Evolutionary conservation across 495 filamentous ascomycete species (phyloP).

Genomic region (Xylaria cubensis): DNA sequence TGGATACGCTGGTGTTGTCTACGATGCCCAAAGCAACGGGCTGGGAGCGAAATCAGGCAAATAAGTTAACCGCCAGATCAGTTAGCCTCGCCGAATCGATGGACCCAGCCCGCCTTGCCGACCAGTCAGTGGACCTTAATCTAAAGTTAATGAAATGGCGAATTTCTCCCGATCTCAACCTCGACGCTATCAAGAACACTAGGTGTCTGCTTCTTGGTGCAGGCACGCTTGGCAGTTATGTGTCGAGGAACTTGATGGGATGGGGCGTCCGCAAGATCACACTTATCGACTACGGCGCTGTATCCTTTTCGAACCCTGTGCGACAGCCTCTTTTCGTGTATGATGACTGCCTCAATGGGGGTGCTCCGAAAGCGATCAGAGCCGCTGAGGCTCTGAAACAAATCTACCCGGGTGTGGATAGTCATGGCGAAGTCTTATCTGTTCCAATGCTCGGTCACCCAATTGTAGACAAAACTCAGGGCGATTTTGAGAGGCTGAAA

Average conservation of each 20-base stretch:
- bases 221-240: slow-evolving; percentile 92
- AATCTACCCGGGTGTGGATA: slow-evolving; percentile 91
- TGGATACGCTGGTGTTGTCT: slow-evolving; percentile 45
- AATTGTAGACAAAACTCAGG: slow-evolving; percentile 70
- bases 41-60: slow-evolving; percentile 84
- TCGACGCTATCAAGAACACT: slow-evolving; percentile 87
- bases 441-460: slow-evolving; percentile 97
- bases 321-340: slow-evolving; percentile 92
- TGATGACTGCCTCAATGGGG: slow-evolving; percentile 84
- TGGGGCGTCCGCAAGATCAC: slow-evolving; percentile 98
- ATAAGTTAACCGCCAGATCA: slow-evolving; percentile 75
- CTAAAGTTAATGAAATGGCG: slow-evolving; percentile 99
- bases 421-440: slow-evolving; percentile 75
- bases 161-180: slow-evolving; percentile 83
- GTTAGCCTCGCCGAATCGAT: slow-evolving; percentile 89
- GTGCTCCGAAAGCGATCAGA: slow-evolving; percentile 79
- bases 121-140: slow-evolving; percentile 97
- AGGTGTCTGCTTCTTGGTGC: slow-evolving; percentile 94
- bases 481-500: slow-evolving; percentile 77
- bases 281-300: slow-evolving; percentile 91
- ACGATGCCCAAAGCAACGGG: slow-evolving; percentile 87
- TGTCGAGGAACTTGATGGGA: slow-evolving; percentile 87
- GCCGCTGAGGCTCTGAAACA: slow-evolving; percentile 82
- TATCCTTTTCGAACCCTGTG: slow-evolving; percentile 98
- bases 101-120: slow-evolving; percentile 84